These are phyloP conservation scores for Ascomycota sp. DNA, from an alignment of 2,329 filamentous ascomycete species.

Conservation along the genomic window DNA sequence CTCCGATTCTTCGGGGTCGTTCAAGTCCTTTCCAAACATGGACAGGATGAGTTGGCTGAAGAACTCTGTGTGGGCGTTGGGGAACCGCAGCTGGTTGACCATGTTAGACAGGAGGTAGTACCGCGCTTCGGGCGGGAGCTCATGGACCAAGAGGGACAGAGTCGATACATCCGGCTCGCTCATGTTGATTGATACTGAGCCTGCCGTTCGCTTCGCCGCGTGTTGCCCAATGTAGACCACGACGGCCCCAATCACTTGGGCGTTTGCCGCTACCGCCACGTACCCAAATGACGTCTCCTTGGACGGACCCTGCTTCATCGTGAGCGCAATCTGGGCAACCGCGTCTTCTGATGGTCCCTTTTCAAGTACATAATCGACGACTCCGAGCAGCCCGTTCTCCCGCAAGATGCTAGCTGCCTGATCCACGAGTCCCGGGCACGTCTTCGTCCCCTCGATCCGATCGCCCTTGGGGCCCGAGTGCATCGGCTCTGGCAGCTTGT, in stretches of 20 bases:
- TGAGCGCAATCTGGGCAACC: constrained; percentile 53
- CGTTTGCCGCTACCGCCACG: constrained; percentile 44
- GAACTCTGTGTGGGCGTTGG: constrained; percentile 76
- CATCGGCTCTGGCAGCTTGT: constrained; percentile 37
- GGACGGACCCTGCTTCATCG: constrained; percentile 36
- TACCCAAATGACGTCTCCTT: constrained; percentile 43
- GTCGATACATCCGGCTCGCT: constrained; percentile 38
- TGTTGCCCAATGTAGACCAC: constrained; percentile 62
- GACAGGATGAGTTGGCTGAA: constrained; percentile 72
- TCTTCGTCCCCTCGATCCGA: constrained; percentile 48
- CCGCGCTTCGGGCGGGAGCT: constrained; percentile 52
- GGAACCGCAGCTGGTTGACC: constrained; percentile 76
- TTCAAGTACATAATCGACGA: constrained; percentile 36
- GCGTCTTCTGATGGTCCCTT: constrained; percentile 46
- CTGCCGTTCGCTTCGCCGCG: constrained; percentile 41
- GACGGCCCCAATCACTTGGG: constrained; percentile 53
- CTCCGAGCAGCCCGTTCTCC: constrained; percentile 30
- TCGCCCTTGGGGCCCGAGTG: constrained; percentile 49
- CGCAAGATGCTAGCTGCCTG: constrained; percentile 35
- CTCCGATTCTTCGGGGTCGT: constrained; percentile 52
- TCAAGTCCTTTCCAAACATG: constrained; percentile 56
- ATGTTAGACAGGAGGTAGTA: constrained; percentile 72
- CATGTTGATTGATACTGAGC: constrained; percentile 24
- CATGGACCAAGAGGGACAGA: constrained; percentile 54
- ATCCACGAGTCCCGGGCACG: constrained; percentile 40